phyloP scores from a whole-genome alignment of 305 asterid genomes.

The Petunia hybrid region DNA sequence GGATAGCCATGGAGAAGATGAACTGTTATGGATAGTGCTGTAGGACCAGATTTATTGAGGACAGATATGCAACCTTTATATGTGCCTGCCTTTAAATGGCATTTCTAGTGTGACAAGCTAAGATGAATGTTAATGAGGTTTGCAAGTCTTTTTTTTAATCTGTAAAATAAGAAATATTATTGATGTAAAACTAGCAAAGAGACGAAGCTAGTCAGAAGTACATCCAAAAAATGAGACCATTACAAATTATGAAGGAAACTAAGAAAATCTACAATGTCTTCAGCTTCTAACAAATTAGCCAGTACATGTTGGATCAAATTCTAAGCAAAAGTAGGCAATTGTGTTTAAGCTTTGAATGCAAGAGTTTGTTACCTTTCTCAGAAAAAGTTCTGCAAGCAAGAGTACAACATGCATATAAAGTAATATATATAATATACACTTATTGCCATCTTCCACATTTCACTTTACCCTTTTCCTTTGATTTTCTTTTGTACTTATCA shows the following conservation, averaged over 20 bases:
- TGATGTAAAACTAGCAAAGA: too few species aligned
- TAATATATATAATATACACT: background rate
- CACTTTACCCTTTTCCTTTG: background rate
- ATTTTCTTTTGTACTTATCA: background rate
- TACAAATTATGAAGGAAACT: too few species aligned
- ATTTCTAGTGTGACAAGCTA: slow-evolving; percentile 17
- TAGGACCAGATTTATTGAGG: slow-evolving; percentile 2
- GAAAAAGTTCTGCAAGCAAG: background rate
- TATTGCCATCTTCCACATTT: background rate
- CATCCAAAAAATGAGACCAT: too few species aligned
- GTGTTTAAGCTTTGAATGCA: too few species aligned
- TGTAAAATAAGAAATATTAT: too few species aligned
- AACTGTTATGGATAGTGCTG: slow-evolving; percentile 11
- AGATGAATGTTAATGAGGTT: slow-evolving; percentile 22
- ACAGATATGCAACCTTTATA: slow-evolving; percentile 5
- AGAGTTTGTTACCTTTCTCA: too few species aligned
- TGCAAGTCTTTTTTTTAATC: background rate
- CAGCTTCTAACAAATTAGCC: too few species aligned
- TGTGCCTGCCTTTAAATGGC: background rate
- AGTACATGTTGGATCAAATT: too few species aligned
- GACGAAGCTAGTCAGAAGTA: too few species aligned
- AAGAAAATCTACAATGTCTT: too few species aligned
- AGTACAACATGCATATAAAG: background rate
- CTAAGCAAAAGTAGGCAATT: too few species aligned
- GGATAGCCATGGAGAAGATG: background rate